Evolutionary conservation across 495 filamentous ascomycete species (phyloP), one percentile per base, ranked within the genome.

Genomic region (Lepidopterella palustris): DNA sequence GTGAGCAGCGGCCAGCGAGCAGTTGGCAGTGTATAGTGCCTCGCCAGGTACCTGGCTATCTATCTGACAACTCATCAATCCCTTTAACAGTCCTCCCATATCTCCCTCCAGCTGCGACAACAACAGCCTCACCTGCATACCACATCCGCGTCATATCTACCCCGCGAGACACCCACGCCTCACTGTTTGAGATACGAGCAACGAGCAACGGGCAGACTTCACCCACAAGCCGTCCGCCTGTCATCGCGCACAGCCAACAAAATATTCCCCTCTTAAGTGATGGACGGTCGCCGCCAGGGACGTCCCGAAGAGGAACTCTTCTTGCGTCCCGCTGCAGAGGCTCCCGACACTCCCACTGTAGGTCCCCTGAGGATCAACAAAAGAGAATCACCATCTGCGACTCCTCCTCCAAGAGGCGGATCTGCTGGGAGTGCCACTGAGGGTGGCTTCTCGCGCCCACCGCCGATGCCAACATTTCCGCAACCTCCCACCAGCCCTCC

Each of bases 301-400:
- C 42, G 69, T 26, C 68, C 70, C 1, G 68, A 72, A 5, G 68
- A 72, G 63, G 70, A 72, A 59, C 59, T 72, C 23, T 72, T 72
- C 60, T 32, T 72, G 42, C 66, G 61, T 11, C 61, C 57, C 32
- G 40, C 45, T 42, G 29, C 42, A 25, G 56, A 62, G 8, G 58
- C 27, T 39, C 59, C 69, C 48, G 60, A 66, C 13, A 71, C 70
- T 21, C 87, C 90, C 40, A 86, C 86, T 2, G 81, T 97, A 59
- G 90, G 87, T 57, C 92, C 92, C 26, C 74, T 97, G 70, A 83
- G 90, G 62, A 95, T 97, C 68, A 85, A 83, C 77, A 95, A 95
- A 72, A 79, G 78, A 71, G 60, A 63, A 0, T 45, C 45, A 13
- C 68, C 82, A 71, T 73, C 83, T 13, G 61, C 61, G 48, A 65